Evolutionary conservation across 1,284 basidiomycete species (phyloP), one percentile per base, ranked within the genome.

Genomic region (Butyriboletus appendiculatus): DNA sequence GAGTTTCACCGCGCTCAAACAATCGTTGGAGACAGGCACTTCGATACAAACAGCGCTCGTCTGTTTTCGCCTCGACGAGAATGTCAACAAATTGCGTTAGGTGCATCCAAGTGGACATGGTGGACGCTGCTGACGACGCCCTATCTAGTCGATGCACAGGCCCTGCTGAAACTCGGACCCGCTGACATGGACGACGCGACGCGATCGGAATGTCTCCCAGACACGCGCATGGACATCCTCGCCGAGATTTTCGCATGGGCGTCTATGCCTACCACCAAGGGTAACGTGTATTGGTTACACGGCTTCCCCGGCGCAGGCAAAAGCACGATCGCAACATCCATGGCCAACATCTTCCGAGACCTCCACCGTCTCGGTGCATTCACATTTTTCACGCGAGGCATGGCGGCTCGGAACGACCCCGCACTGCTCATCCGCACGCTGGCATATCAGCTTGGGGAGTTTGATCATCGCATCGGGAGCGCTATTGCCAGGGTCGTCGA

Each of bases 291-390:
- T 28, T 73, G 70, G 72, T 40, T 72, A 18, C 58, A 69, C 24
- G 72, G 67, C 4, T 62, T 66, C 35, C 67, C 70, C 0, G 71
- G 71, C 12, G 49, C 66, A 14, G 70, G 72, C 10, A 72, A 72
- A 57, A 71, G 66, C 33, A 61, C 72, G 0, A 61, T 72, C 20
- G 53, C 70, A 6, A 70, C 62, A 0, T 69, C 71, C 1, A 53
- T 70, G 6, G 69, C 69, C 42, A 59, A 67, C 43, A 52, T 67
- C 26, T 65, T 65, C 33, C 57, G 64, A n/a, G 56, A 69, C 0
- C 54, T 65, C 3, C 59, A 61, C 10, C 61, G 61, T 39, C 69
- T 74, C 9, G 69, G 70, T 11, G 69, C 73, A 1, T 69, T 67
- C 39, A 41, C 50, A 6, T 69, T 70, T 45, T 75, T 72, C 52